phyloP scores from a whole-genome alignment of 1,139 yeast genomes.

The Citeromyces siamensis region DNA sequence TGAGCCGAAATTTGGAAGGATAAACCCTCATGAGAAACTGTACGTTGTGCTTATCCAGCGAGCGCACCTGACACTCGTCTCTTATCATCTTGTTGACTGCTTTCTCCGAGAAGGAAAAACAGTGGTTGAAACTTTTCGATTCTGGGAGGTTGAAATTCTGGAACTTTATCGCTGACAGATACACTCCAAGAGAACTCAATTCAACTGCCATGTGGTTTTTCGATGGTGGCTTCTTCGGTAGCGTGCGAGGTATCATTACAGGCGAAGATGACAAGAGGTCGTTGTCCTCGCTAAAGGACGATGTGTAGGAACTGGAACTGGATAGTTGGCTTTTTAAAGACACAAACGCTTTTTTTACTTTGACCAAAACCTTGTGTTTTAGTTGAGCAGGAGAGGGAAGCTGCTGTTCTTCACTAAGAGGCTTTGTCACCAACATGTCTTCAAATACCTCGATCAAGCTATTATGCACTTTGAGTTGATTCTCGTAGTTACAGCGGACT shows the following conservation, averaged over 20 bases:
- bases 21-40: slow-evolving; percentile 71
- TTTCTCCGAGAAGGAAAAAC: slow-evolving; percentile 79
- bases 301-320: slow-evolving; percentile 8
- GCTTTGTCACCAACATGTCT: slow-evolving; percentile 36
- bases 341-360: slow-evolving; percentile 38
- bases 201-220: slow-evolving; percentile 30
- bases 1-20: slow-evolving; percentile 70
- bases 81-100: slow-evolving; percentile 49
- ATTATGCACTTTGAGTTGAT: slow-evolving; percentile 46
- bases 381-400: slow-evolving; percentile 69
- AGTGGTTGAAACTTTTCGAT: slow-evolving; percentile 69
- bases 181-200: slow-evolving; percentile 50
- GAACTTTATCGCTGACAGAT: slow-evolving; percentile 65
- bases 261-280: not conserved
- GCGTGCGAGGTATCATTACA: slow-evolving; percentile 8
- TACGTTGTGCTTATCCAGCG: slow-evolving; percentile 68
- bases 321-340: slow-evolving; percentile 6
- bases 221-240: slow-evolving; percentile 10
- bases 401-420: slow-evolving; percentile 15
- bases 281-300: slow-evolving; percentile 5
- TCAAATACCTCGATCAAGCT: slow-evolving; percentile 46
- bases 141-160: slow-evolving; percentile 79
- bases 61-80: slow-evolving; percentile 37
- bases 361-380: slow-evolving; percentile 57
- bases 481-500: slow-evolving; percentile 56